A percentile compares a stretch with the other conserved stretches of the same genome.
These are phyloP conservation scores for Neckera pumila DNA, from an alignment of 225 moss, liverwort and hornwort species.

Conservation along the genomic window DNA sequence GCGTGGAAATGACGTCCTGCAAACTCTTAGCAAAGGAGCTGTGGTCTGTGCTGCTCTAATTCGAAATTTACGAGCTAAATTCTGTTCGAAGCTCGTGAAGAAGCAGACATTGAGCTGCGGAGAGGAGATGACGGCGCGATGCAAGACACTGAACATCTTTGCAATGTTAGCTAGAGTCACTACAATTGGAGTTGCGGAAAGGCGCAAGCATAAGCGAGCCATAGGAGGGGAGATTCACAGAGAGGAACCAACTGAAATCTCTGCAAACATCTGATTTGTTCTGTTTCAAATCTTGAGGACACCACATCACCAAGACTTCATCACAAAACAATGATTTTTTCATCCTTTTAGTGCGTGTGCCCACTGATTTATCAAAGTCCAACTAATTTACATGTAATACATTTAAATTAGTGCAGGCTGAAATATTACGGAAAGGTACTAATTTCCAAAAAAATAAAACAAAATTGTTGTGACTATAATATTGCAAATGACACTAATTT, in stretches of 20 bases:
- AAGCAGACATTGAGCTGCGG: not conserved
- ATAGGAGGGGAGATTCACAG: not conserved
- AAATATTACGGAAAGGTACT: not conserved
- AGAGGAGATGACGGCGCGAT: not conserved
- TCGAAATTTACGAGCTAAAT: not conserved
- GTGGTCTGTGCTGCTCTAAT: not conserved
- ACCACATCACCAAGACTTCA: not conserved
- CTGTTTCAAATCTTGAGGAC: not conserved
- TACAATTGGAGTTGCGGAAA: not conserved
- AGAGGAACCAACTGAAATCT: not conserved
- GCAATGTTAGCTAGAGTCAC: not conserved
- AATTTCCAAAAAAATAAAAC: not conserved
- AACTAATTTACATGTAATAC: too few relatives aligned
- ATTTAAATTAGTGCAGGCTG: not conserved
- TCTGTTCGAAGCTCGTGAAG: not conserved
- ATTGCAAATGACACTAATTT: not conserved
- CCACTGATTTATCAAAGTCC: not conserved
- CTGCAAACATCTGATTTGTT: not conserved
- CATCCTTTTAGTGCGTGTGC: not conserved
- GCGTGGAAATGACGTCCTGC: not conserved
- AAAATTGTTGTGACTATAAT: not conserved
- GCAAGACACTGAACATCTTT: not conserved
- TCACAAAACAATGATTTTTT: not conserved
- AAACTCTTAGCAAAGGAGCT: not conserved
- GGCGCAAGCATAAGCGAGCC: not conserved